A percentile compares a stretch with the other conserved stretches of the same genome.
phyloP scores from a whole-genome alignment of 768 basidiomycete genomes.

The Suillus discolor region DNA sequence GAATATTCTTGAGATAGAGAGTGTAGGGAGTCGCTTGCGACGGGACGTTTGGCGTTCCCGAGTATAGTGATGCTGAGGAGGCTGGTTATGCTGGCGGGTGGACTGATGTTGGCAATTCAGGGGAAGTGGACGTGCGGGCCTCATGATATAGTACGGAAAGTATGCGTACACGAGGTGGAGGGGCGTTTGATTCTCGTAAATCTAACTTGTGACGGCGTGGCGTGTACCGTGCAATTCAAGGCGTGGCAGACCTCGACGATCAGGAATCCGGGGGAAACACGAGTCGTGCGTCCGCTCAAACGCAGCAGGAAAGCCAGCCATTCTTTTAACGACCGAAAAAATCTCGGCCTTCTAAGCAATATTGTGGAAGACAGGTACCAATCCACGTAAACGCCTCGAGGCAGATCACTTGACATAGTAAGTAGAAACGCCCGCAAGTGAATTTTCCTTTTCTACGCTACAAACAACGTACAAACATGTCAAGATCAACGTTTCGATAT shows the following conservation, averaged over 20 bases:
- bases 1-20: slow-evolving; percentile 35
- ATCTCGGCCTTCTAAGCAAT: slow-evolving; percentile 16
- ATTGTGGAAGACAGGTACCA: slow-evolving; percentile 10
- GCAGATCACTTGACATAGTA: slow-evolving; percentile 17
- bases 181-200: slow-evolving; percentile 23
- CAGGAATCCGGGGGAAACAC: slow-evolving; percentile 26
- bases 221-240: slow-evolving; percentile 24
- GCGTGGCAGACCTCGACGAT: slow-evolving; percentile 13
- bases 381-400: slow-evolving; percentile 25
- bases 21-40: slow-evolving; percentile 34
- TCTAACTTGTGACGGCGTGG: slow-evolving; percentile 30
- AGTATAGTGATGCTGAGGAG: slow-evolving; percentile 22
- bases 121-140: slow-evolving; percentile 24
- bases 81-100: slow-evolving; percentile 20
- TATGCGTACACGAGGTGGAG: slow-evolving; percentile 30
- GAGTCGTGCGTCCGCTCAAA: slow-evolving; percentile 30
- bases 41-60: slow-evolving; percentile 33
- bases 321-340: slow-evolving; percentile 21
- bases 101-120: slow-evolving; percentile 28
- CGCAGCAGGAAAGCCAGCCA: slow-evolving; percentile 22
- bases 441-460: background rate
- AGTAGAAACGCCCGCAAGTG: background rate
- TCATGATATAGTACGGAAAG: slow-evolving; percentile 31
- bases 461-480: background rate
- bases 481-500: slow-evolving; percentile 12